Evolutionary conservation across 1,284 basidiomycete species (phyloP).

Genomic region (Ceratobasidium sp.): DNA sequence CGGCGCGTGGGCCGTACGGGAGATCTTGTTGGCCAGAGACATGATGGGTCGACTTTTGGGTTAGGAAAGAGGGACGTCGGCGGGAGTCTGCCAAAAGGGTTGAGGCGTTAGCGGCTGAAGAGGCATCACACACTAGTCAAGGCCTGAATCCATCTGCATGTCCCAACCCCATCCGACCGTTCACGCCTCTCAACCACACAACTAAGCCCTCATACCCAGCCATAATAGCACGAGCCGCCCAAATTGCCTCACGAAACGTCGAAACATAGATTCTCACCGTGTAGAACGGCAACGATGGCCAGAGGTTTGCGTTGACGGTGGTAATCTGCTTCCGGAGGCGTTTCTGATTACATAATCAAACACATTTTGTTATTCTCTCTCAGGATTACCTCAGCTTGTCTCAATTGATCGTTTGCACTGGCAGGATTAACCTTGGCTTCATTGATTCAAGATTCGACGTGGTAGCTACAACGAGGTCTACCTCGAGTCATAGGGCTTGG

Average conservation of each 20-base stretch:
- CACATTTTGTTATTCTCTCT: no score
- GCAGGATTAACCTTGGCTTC: background rate
- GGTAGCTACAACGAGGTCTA: constrained; percentile 1
- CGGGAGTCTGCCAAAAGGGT: background rate
- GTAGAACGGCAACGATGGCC: constrained; percentile 39
- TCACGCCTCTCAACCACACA: background rate
- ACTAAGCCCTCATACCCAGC: no score
- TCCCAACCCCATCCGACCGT: constrained; percentile 23
- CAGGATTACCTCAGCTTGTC: constrained; percentile 21
- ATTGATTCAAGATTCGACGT: background rate
- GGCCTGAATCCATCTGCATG: constrained; percentile 22
- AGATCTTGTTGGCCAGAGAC: constrained; percentile 75
- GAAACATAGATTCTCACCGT: constrained; percentile 43
- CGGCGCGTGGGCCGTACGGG: constrained; percentile 96
- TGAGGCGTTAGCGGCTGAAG: background rate
- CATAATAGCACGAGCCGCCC: background rate
- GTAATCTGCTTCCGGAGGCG: constrained; percentile 28
- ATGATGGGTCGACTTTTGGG: constrained; percentile 31
- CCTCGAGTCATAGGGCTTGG: background rate
- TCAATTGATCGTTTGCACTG: background rate
- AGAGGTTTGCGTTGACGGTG: constrained; percentile 22
- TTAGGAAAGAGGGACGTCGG: constrained; percentile 13
- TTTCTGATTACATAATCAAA: background rate
- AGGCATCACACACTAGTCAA: background rate
- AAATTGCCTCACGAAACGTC: background rate